Conservation (phyloP, 257 asterid species). For the Solanum infundibuliforme region DNA sequence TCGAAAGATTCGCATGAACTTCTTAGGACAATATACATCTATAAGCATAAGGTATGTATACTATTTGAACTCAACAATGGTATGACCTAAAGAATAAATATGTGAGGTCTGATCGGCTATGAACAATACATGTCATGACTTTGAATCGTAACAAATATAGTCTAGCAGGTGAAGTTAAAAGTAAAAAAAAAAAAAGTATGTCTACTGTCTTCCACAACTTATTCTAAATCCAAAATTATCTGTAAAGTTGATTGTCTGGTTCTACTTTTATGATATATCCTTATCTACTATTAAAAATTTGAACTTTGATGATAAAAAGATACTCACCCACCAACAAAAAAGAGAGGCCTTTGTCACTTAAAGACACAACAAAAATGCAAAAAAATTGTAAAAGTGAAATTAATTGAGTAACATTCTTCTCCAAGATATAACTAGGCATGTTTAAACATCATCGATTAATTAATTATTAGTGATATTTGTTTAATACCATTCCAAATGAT, state of each 20-base stretch:
- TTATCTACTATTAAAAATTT: not conserved
- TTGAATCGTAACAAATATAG: not conserved
- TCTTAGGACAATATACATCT: not conserved
- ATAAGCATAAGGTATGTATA: too few relatives aligned
- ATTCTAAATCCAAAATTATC: not conserved
- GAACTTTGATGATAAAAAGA: not conserved
- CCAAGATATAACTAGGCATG: not conserved
- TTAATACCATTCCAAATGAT: not conserved
- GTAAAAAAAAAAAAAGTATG: not conserved
- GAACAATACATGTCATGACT: not conserved
- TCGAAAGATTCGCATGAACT: too few relatives aligned
- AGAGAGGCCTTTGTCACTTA: not conserved
- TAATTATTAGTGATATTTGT: not conserved
- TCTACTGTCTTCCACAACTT: not conserved
- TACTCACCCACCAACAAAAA: not conserved
- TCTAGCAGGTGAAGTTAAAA: not conserved
- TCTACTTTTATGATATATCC: not conserved
- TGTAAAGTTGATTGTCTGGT: not conserved
- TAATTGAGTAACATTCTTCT: not conserved
- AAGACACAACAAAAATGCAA: not conserved
- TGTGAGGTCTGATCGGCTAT: not conserved
- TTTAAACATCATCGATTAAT: not conserved
- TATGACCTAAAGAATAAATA: not conserved
- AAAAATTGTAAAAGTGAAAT: not conserved
- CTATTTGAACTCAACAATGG: not conserved